Conservation (phyloP, 257 asterid genomes). For the Ligustrum vulgare region DNA sequence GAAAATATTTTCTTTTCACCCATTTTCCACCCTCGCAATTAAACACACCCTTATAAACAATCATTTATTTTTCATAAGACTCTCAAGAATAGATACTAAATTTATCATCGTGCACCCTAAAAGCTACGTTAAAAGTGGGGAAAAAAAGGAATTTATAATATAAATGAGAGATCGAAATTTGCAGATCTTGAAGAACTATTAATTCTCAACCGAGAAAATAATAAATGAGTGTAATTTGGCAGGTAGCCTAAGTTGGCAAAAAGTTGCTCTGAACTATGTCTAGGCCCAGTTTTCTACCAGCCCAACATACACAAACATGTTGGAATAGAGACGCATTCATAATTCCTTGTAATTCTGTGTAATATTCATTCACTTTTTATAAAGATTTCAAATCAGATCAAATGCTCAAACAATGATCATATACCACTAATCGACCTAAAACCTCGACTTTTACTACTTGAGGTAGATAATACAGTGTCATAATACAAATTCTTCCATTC, state of each 20-base stretch:
- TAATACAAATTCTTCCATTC: background rate
- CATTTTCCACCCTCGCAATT: no score
- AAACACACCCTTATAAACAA: no score
- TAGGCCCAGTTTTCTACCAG: background rate
- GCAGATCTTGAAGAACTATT: no score
- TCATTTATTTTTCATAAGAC: background rate
- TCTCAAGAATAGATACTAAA: no score
- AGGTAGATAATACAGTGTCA: background rate
- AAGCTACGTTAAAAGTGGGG: no score
- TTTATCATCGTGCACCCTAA: background rate
- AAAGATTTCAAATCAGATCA: background rate
- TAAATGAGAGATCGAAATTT: no score
- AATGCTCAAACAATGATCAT: background rate
- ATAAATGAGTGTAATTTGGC: background rate
- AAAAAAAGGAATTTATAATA: no score
- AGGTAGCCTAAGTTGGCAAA: background rate
- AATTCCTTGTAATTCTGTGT: background rate
- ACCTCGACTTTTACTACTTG: background rate
- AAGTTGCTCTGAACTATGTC: background rate
- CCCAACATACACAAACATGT: conserved; percentile 9
- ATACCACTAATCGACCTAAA: background rate
- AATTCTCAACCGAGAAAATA: no score
- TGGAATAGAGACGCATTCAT: conserved; percentile 7
- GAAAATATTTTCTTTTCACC: no score
- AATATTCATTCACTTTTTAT: background rate